Evolutionary conservation across 805 yeast genomes (phyloP).

Genomic region (Zygosaccharomyces lentus): DNA sequence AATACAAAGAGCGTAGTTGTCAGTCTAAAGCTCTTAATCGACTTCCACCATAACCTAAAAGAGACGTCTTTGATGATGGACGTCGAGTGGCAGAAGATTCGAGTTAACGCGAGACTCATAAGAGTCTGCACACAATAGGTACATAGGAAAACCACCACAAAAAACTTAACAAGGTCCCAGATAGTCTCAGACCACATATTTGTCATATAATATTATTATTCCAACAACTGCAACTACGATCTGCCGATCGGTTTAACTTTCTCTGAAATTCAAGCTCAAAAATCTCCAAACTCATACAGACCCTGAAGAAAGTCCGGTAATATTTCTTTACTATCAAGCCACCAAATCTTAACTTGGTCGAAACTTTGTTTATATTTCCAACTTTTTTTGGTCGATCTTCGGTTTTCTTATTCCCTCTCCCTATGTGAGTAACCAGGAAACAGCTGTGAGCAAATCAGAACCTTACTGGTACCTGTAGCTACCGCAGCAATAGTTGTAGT

Average conservation of each 20-base stretch:
- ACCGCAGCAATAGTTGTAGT: not conserved
- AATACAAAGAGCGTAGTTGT: slow-evolving; percentile 13
- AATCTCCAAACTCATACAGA: not conserved
- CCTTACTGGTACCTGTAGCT: not conserved
- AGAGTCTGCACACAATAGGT: slow-evolving; percentile 4
- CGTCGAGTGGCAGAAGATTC: slow-evolving; percentile 4
- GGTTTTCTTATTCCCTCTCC: not conserved
- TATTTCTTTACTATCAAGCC: not conserved
- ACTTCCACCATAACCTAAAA: slow-evolving; percentile 20
- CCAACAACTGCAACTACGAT: not conserved
- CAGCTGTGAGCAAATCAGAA: not conserved
- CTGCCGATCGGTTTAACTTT: not conserved
- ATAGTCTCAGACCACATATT: not conserved
- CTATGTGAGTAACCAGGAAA: not conserved
- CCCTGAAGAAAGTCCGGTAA: not conserved
- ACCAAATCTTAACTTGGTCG: not conserved
- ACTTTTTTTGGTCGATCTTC: not conserved
- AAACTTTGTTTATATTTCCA: not conserved
- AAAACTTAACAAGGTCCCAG: slow-evolving; percentile 3
- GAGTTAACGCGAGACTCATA: slow-evolving; percentile 3
- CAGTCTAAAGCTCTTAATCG: slow-evolving; percentile 15
- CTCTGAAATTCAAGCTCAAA: not conserved
- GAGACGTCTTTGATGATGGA: slow-evolving; percentile 14
- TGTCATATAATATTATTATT: not conserved
- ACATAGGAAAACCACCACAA: slow-evolving; percentile 5